A percentile compares a stretch with the other conserved stretches of the same genome.
Conservation (phyloP, 768 basidiomycete genomes). For the Basidioascus undulatus region DNA sequence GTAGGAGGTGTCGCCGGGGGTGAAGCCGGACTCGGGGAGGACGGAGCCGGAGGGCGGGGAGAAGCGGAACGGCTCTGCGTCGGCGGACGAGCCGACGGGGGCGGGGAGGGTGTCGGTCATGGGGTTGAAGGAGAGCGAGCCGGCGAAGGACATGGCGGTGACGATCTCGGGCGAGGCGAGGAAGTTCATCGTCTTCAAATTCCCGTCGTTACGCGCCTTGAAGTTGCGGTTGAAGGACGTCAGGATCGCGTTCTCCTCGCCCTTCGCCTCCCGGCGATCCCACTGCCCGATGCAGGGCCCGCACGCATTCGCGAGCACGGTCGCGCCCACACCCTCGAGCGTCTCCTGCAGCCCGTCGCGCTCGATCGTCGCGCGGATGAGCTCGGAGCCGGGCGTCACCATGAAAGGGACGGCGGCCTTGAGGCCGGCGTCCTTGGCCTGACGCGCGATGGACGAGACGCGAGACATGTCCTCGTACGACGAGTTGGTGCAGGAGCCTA, state of each 20-base stretch:
- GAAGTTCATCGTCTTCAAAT: conserved; percentile 67
- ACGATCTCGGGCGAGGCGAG: conserved; percentile 90
- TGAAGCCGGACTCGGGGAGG: conserved; percentile 62
- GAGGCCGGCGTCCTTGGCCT: conserved; percentile 65
- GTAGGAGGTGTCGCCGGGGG: conserved; percentile 34
- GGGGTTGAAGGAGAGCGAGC: conserved; percentile 81
- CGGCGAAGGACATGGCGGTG: conserved; percentile 69
- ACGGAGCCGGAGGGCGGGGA: conserved; percentile 58
- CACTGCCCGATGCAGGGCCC: conserved; percentile 99
- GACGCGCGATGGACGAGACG: conserved; percentile 70
- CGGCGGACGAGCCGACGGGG: conserved; percentile 32
- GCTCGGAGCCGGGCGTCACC: conserved; percentile 47
- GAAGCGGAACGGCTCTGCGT: conserved; percentile 64
- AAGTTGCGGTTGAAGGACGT: conserved; percentile 93
- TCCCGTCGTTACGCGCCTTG: conserved; percentile 93
- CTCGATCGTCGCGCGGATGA: conserved; percentile 93
- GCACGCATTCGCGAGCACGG: conserved; percentile 89
- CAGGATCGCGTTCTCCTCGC: conserved; percentile 82
- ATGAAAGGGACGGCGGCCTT: conserved; percentile 29
- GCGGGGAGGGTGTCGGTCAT: conserved; percentile 43
- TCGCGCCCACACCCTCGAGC: conserved; percentile 71
- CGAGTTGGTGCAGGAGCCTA: conserved; percentile 6
- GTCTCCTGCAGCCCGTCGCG: conserved; percentile 61
- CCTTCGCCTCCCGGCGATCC: conserved; percentile 72
- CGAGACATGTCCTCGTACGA: conserved; percentile 39